Evolutionary conservation across 345 rosid genomes (phyloP), one percentile per base, ranked within the genome.

Genomic region (Citrus australasica): DNA sequence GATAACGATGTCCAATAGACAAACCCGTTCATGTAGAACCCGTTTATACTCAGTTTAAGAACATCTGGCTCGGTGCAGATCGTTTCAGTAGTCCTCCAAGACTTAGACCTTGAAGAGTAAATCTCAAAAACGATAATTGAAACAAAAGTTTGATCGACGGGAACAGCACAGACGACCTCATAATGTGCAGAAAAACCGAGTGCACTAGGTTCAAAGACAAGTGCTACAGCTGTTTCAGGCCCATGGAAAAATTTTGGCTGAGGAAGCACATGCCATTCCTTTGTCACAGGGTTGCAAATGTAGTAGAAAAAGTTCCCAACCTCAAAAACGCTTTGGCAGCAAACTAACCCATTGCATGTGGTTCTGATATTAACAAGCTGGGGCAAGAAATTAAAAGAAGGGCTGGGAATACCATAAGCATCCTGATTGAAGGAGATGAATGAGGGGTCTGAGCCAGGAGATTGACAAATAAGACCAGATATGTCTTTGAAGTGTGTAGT

Each of bases 261-360:
- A 0, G 88, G 88, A 79, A 88, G 85, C 76, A 7, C 59, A 40
- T 35, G 74, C 86, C 86, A 85, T n/a, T 83, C 63, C 86, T 60
- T 32, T 1, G 78, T 83, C 40, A 59, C 89, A 14, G 89, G 91
- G 79, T 86, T 88, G 88, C 88, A 88, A 19, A 85, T 82, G 79
- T 82, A 86, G 79, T 88, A 88, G 25, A 37, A n/a, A 32, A 7
- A 1, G 8, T 2, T 0, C 10, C 62, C 24, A 33, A 19, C 61
- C 22, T 58, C 76, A 27, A 2, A 16, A 16, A 37, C 24, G 55
- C 86, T 74, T 61, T 66, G 81, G 83, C 85, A 86, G 81, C 89
- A 86, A 7, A 86, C 75, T 73, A 88, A 73, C 16, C 91, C 91
- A 56, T 76, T 83, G 78, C 81, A 78, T 11, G 84, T 73, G 74